A percentile compares a stretch with the other conserved stretches of the same genome.
phyloP scores from a whole-genome alignment of 805 yeast genomes.

The Candida koratica region DNA sequence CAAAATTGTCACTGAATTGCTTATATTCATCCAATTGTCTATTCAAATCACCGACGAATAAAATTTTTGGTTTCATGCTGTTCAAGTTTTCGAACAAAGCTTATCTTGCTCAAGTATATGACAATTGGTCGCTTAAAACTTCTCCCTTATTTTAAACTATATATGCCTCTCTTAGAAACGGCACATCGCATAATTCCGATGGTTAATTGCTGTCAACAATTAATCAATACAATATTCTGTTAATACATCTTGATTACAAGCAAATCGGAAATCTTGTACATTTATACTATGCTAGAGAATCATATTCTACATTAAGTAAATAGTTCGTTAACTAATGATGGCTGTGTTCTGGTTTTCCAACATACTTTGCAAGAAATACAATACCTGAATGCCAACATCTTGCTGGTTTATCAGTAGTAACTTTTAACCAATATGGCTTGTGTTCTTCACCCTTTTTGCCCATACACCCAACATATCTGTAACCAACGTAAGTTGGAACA shows the following conservation, averaged over 20 bases:
- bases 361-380: conserved; percentile 81
- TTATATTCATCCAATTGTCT: conserved; percentile 44
- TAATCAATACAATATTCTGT: too few relatives aligned
- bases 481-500: conserved; percentile 85
- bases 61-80: conserved; percentile 34
- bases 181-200: too few relatives aligned
- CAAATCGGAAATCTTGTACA: conserved; percentile 3
- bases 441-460: conserved; percentile 89
- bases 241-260: too few relatives aligned
- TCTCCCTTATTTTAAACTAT: too few relatives aligned
- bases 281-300: conserved; percentile 6
- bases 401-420: conserved; percentile 73
- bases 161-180: too few relatives aligned
- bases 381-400: conserved; percentile 99
- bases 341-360: conserved; percentile 73
- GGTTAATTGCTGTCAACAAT: too few relatives aligned
- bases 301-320: conserved; percentile 4
- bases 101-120: too few relatives aligned
- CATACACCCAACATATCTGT: conserved; percentile 95
- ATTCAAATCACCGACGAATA: conserved; percentile 51
- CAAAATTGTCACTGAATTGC: conserved; percentile 35
- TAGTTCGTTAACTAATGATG: conserved; percentile 36
- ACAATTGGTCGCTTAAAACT: too few relatives aligned
- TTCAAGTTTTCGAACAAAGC: too few relatives aligned
- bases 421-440: conserved; percentile 87